Conservation (phyloP, 805 yeast genomes). For the Yarrowia sp. region DNA sequence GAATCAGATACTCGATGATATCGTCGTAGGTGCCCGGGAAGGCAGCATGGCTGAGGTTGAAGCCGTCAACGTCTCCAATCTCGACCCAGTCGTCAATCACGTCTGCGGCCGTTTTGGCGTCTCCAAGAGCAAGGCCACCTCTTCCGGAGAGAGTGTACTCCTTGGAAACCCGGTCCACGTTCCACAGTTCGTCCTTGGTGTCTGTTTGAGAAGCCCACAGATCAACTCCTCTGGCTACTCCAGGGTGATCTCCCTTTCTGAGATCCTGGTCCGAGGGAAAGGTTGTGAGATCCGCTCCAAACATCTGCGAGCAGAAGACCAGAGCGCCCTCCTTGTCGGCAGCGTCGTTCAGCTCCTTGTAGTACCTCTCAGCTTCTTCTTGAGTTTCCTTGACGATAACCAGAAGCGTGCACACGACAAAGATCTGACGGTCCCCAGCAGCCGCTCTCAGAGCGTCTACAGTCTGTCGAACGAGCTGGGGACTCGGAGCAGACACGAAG, state of each 20-base stretch:
- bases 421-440: slow-evolving; percentile 36
- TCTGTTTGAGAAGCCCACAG: slow-evolving; percentile 26
- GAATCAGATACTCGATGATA: slow-evolving; percentile 42
- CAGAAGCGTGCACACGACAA: not conserved
- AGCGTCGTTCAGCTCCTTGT: slow-evolving; percentile 6
- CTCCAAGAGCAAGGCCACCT: slow-evolving; percentile 12
- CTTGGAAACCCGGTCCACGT: not conserved
- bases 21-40: slow-evolving; percentile 43
- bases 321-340: not conserved
- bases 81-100: slow-evolving; percentile 44
- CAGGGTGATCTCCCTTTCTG: not conserved
- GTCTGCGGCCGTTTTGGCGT: slow-evolving; percentile 41
- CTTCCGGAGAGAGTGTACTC: slow-evolving; percentile 9
- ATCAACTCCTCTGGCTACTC: not conserved
- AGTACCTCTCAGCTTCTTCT: not conserved
- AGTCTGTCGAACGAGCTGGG: slow-evolving; percentile 38
- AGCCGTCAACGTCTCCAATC: slow-evolving; percentile 45
- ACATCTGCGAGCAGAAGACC: slow-evolving; percentile 3
- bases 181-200: slow-evolving; percentile 32
- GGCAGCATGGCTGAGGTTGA: slow-evolving; percentile 44
- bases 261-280: not conserved
- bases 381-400: slow-evolving; percentile 7
- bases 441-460: slow-evolving; percentile 38
- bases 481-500: slow-evolving; percentile 42
- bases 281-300: not conserved